phyloP scores from a whole-genome alignment of 495 filamentous ascomycete species.

The Penicillium crystallinum region DNA sequence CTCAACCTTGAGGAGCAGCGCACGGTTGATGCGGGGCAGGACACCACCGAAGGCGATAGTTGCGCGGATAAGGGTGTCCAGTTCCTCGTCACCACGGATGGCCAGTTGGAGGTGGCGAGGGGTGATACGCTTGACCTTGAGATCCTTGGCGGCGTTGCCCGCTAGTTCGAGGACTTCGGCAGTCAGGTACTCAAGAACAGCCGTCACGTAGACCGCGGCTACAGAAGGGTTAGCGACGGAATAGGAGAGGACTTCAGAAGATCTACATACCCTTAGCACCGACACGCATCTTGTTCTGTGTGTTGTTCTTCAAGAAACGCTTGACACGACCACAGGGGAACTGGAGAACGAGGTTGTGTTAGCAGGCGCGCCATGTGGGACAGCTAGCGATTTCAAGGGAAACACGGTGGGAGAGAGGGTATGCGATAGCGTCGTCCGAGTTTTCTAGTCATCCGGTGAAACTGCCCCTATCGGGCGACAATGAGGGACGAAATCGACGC shows the following conservation, averaged over 20 bases:
- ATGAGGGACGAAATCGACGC: constrained; percentile 21
- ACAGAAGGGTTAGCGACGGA: constrained; percentile 8
- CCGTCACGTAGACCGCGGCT: constrained; percentile 97
- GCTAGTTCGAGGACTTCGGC: constrained; percentile 98
- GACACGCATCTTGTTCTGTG: constrained; percentile 99
- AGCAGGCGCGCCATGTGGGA: constrained; percentile 6
- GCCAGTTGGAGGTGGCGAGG: constrained; percentile 96
- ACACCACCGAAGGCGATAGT: constrained; percentile 99
- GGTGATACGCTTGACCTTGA: constrained; percentile 99
- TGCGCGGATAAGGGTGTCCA: constrained; percentile 94
- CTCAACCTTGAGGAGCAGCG: constrained; percentile 94
- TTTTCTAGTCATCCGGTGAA: not conserved
- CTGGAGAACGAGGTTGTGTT: constrained; percentile 42
- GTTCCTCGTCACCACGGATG: constrained; percentile 96
- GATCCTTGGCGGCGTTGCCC: constrained; percentile 97
- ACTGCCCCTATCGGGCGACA: not conserved
- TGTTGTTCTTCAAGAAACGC: constrained; percentile 98
- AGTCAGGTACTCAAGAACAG: constrained; percentile 95
- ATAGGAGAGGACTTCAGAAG: not conserved
- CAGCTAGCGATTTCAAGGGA: not conserved
- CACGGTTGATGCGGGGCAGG: constrained; percentile 96
- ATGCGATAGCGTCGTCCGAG: constrained; percentile 12
- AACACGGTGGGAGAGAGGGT: not conserved
- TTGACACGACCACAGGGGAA: constrained; percentile 99
- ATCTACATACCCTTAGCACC: constrained; percentile 71